Conservation (phyloP, 768 basidiomycete genomes). For the Auriscalpium orientale region DNA sequence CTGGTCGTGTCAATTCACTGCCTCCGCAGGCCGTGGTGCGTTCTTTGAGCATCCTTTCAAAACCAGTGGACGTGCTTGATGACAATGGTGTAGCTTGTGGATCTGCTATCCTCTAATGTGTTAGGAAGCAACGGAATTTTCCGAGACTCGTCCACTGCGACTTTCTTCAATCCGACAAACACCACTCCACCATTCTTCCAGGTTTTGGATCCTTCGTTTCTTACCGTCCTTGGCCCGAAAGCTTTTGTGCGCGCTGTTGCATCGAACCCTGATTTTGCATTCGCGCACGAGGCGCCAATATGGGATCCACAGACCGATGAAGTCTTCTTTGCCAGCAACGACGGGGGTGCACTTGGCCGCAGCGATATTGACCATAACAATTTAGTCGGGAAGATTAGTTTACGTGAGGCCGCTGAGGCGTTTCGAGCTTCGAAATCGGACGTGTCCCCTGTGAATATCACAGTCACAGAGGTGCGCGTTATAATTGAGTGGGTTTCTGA, state of each 20-base stretch:
- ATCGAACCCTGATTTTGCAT: slow-evolving; percentile 52
- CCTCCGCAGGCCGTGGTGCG: slow-evolving; percentile 12
- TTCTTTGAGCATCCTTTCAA: background rate
- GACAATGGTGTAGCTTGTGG: slow-evolving; percentile 32
- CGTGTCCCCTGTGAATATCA: slow-evolving; percentile 37
- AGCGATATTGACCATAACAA: slow-evolving; percentile 61
- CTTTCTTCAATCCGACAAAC: slow-evolving; percentile 55
- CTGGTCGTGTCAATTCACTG: background rate
- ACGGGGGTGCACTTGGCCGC: slow-evolving; percentile 55
- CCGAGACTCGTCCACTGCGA: slow-evolving; percentile 30
- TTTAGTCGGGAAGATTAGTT: slow-evolving; percentile 51
- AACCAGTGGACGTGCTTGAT: background rate
- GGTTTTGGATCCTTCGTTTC: slow-evolving; percentile 46
- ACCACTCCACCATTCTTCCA: slow-evolving; percentile 55
- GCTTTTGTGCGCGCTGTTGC: slow-evolving; percentile 56
- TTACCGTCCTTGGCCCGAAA: slow-evolving; percentile 46
- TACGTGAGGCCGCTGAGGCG: slow-evolving; percentile 46
- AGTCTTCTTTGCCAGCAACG: slow-evolving; percentile 66
- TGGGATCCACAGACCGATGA: slow-evolving; percentile 62
- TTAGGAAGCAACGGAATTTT: slow-evolving; percentile 35
- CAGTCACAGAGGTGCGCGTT: slow-evolving; percentile 30
- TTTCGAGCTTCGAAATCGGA: slow-evolving; percentile 24
- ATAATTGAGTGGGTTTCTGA: background rate
- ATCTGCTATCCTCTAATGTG: slow-evolving; percentile 45
- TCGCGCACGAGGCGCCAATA: slow-evolving; percentile 76